Evolutionary conservation across 2,329 filamentous ascomycete species (phyloP).

Genomic region (Aureobasidium subglaciale): DNA sequence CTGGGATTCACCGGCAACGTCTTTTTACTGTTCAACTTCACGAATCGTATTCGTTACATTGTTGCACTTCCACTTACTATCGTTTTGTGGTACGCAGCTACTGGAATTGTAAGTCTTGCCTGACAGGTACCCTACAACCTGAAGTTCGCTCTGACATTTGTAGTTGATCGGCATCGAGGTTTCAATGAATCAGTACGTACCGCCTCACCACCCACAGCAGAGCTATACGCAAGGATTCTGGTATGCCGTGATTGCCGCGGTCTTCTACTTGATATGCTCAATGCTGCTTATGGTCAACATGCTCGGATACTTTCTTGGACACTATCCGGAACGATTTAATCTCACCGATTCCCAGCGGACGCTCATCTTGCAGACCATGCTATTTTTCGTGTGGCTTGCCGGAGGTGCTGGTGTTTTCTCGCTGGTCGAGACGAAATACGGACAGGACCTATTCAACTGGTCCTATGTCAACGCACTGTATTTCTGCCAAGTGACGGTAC

Average conservation of each 20-base stretch:
- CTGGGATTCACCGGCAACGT: slow-evolving; percentile 73
- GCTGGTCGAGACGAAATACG: slow-evolving; percentile 49
- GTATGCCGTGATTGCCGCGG: slow-evolving; percentile 73
- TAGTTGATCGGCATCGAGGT: slow-evolving; percentile 60
- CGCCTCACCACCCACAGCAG: slow-evolving; percentile 41
- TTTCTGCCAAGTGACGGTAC: slow-evolving; percentile 62
- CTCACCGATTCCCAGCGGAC: slow-evolving; percentile 77
- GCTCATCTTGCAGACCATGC: slow-evolving; percentile 82
- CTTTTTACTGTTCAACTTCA: slow-evolving; percentile 82
- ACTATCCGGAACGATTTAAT: slow-evolving; percentile 71
- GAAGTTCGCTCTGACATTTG: background rate
- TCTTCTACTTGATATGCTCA: slow-evolving; percentile 72
- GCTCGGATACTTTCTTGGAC: slow-evolving; percentile 64
- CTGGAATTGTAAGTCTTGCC: slow-evolving; percentile 44
- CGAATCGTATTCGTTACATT: slow-evolving; percentile 68
- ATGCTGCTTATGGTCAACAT: slow-evolving; percentile 73
- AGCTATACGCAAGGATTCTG: slow-evolving; percentile 76
- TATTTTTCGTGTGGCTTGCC: slow-evolving; percentile 74
- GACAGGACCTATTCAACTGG: slow-evolving; percentile 45
- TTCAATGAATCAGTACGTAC: slow-evolving; percentile 57
- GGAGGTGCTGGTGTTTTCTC: slow-evolving; percentile 71
- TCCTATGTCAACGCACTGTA: slow-evolving; percentile 62
- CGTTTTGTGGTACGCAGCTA: slow-evolving; percentile 63
- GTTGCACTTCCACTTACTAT: slow-evolving; percentile 81
- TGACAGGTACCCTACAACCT: background rate